A percentile compares a stretch with the other conserved stretches of the same genome.
Evolutionary conservation across 495 filamentous ascomycete species (phyloP).

Genomic region (Aspergillus avenaceus): DNA sequence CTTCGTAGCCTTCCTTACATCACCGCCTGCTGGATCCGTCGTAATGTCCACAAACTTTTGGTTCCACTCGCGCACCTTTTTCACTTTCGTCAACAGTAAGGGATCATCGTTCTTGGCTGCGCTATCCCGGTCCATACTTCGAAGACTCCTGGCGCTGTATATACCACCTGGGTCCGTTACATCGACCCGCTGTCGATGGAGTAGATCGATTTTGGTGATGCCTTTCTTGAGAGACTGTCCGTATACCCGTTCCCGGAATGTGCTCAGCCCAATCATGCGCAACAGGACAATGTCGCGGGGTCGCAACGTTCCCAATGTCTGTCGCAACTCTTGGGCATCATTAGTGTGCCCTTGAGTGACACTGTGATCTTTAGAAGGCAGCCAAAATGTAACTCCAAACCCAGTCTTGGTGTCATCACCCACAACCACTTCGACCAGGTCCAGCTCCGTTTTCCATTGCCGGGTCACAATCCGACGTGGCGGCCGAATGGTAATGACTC

Average conservation of each 20-base stretch:
- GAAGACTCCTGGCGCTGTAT: constrained; percentile 23
- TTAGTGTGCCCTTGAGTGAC: constrained; percentile 18
- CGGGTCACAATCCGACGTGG: constrained; percentile 56
- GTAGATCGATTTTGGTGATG: constrained; percentile 66
- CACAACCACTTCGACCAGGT: constrained; percentile 73
- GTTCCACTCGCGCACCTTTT: constrained; percentile 70
- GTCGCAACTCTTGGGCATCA: constrained; percentile 32
- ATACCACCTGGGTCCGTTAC: constrained; percentile 35
- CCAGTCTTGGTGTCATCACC: constrained; percentile 82
- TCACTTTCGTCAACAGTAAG: constrained; percentile 58
- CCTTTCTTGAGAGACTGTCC: constrained; percentile 69
- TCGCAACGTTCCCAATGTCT: constrained; percentile 48
- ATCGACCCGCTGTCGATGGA: constrained; percentile 49
- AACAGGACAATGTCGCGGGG: constrained; percentile 71
- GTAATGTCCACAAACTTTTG: constrained; percentile 59
- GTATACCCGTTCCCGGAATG: constrained; percentile 70
- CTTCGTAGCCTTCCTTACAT: constrained; percentile 24
- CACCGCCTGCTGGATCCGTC: constrained; percentile 37
- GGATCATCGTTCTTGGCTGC: constrained; percentile 34
- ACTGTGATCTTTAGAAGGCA: constrained; percentile 32
- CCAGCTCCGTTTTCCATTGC: constrained; percentile 45
- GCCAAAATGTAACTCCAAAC: constrained; percentile 83
- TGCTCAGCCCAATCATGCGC: constrained; percentile 69
- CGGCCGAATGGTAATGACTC: constrained; percentile 66
- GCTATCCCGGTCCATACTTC: constrained; percentile 8